Conservation (phyloP, 345 rosid genomes). For the Brassica carinata region DNA sequence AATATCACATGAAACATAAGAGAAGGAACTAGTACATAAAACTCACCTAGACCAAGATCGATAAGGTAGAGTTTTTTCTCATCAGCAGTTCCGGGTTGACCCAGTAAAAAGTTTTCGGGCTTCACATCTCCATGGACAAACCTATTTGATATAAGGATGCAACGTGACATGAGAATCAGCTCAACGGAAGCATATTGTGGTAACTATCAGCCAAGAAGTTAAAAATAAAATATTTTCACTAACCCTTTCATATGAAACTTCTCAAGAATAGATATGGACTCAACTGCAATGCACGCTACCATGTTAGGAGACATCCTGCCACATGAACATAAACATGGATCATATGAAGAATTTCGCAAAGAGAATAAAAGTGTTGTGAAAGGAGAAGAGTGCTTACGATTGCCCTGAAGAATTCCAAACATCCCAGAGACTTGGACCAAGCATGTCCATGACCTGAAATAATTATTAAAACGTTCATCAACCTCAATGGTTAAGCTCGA, state of each 20-base stretch:
- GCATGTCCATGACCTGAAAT: slow-evolving; percentile 93
- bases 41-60: slow-evolving; percentile 91
- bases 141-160: slow-evolving; percentile 14
- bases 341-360: background rate
- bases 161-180: slow-evolving; percentile 12
- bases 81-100: slow-evolving; percentile 78
- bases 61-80: slow-evolving; percentile 87
- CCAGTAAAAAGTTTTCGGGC: slow-evolving; percentile 92
- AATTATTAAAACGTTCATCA: slow-evolving; percentile 6
- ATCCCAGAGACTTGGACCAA: slow-evolving; percentile 99
- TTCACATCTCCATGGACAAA: slow-evolving; percentile 97
- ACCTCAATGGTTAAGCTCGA: background rate
- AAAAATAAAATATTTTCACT: slow-evolving; percentile 4
- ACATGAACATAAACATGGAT: slow-evolving; percentile 18
- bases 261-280: slow-evolving; percentile 92
- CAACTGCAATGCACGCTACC: slow-evolving; percentile 95
- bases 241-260: slow-evolving; percentile 90
- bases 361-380: background rate
- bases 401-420: slow-evolving; percentile 89
- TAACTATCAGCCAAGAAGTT: background rate
- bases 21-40: background rate
- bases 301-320: slow-evolving; percentile 81
- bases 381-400: slow-evolving; percentile 53
- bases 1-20: too few species aligned
- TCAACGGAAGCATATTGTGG: background rate